Percentiles rank a stretch among this genome's conserved stretches.
Conservation (phyloP, 2,329 filamentous ascomycete genomes). For the Sarocladium oryzae region DNA sequence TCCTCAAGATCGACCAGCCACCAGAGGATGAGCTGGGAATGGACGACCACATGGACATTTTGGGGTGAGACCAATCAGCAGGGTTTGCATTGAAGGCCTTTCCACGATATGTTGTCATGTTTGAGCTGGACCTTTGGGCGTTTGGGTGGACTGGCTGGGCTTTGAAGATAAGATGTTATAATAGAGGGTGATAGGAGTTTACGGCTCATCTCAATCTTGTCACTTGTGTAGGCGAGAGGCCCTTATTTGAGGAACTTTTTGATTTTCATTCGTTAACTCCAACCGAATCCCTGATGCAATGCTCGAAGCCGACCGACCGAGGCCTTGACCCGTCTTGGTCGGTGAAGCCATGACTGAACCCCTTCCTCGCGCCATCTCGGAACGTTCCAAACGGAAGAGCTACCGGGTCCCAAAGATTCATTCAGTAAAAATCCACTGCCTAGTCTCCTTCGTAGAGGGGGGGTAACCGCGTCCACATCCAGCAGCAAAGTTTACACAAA, state of each 20-base stretch:
- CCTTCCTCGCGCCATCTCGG: conserved; percentile 8
- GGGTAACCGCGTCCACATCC: conserved; percentile 5
- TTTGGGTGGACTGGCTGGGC: not conserved
- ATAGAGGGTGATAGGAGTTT: not conserved
- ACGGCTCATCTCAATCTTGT: not conserved
- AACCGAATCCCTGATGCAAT: conserved; percentile 35
- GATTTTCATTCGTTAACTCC: conserved; percentile 34
- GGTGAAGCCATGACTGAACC: conserved; percentile 8
- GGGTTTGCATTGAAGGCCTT: no score
- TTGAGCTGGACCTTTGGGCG: not conserved
- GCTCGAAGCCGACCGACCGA: conserved; percentile 33
- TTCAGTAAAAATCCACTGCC: conserved; percentile 10
- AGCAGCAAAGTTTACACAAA: conserved; percentile 10
- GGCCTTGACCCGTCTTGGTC: conserved; percentile 12
- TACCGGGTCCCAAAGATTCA: conserved; percentile 12
- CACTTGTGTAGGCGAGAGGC: not conserved
- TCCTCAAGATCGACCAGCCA: conserved; percentile 39
- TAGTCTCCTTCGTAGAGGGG: not conserved
- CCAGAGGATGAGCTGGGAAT: conserved; percentile 26
- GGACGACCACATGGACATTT: conserved; percentile 50
- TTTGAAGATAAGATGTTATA: not conserved
- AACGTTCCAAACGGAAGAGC: conserved; percentile 4
- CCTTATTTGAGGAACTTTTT: conserved; percentile 5
- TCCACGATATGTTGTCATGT: no score
- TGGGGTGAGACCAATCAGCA: conserved; percentile 15